These are phyloP conservation scores for Ceratobasidium sp. DNA, from an alignment of 1,284 basidiomycete genomes.

Conservation along the genomic window DNA sequence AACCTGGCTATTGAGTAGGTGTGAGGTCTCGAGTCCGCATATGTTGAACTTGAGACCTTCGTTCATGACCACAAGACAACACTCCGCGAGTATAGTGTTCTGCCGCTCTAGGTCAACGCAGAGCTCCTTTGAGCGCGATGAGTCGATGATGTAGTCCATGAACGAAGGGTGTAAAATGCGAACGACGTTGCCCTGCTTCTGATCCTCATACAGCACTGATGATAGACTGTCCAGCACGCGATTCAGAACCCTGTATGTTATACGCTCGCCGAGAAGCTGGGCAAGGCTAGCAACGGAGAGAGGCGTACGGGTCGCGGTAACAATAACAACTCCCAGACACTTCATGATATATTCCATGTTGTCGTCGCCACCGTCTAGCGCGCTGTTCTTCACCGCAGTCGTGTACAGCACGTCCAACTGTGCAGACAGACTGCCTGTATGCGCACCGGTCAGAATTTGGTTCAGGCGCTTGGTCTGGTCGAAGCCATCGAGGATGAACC, in stretches of 20 bases:
- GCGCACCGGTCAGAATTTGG: not conserved
- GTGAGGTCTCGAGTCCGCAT: constrained; percentile 15
- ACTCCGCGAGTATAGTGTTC: not conserved
- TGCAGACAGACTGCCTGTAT: not conserved
- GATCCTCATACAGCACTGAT: constrained; percentile 1
- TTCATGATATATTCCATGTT: not conserved
- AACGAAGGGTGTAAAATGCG: no score
- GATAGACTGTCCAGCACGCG: not conserved
- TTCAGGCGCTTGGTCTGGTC: not conserved
- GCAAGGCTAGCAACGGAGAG: not conserved
- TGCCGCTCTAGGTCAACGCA: not conserved
- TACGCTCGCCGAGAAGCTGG: not conserved
- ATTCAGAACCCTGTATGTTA: not conserved
- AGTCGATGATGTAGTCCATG: not conserved
- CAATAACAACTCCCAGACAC: not conserved
- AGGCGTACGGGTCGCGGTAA: not conserved
- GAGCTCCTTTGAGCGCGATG: constrained; percentile 1
- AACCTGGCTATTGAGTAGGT: not conserved
- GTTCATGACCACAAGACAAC: not conserved
- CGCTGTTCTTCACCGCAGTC: not conserved
- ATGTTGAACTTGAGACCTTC: constrained; percentile 32
- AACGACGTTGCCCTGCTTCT: no score
- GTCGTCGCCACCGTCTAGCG: not conserved
- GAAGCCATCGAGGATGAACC: not conserved
- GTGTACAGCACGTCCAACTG: constrained; percentile 6